Base-by-base conservation (phyloP, 108 stramenopile genomes). In the Skeletonema marinoi region DNA sequence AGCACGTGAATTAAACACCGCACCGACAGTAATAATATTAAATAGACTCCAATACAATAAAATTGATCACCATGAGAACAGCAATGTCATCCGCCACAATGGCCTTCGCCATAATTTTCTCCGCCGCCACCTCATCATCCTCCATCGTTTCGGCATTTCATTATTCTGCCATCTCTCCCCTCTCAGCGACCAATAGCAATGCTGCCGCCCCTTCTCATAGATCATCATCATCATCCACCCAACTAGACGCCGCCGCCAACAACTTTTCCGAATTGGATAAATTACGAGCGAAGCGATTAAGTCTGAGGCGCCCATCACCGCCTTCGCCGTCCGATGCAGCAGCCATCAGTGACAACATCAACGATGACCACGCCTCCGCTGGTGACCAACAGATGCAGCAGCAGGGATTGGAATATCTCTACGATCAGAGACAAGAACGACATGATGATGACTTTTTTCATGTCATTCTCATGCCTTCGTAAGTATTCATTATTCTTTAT, bases 381-480 rank as follows among this genome's bases (percentile, higher is more conserved):
- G 46, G 4, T n/a, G 16, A n/a, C 13, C 13, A 48, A 48, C n/a
- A 51, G 39, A 11, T 0, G 1, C 38, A 39, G 38, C 38, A 51
- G 19, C 50, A 19, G 48, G 73, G 44, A 3, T 35, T 79, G 25
- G 78, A 79, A 66, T 79, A 79, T 61, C 61, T 79, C 17, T 79
- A 79, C 36, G 67, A 79, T 14, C 30, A 67, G 1, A 21, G 46
- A 9, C 71, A 68, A 14, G 66, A 50, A 33, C 61, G 71, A 39
- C 70, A 73, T 39, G 65, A 42, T 6, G 71, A 79, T 62, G 78
- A 71, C 44, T 71, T 71, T 33, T 79, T 72, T 59, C 78, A 79
- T 72, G 65, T 79, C 7, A 65, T 79, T 72, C 71, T 79, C 30
- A 50, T 79, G 71, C 71, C 78, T 32, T 79, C 78, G 78, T 79